Conservation (phyloP, 768 basidiomycete species). For the Gymnopilus dilepis region DNA sequence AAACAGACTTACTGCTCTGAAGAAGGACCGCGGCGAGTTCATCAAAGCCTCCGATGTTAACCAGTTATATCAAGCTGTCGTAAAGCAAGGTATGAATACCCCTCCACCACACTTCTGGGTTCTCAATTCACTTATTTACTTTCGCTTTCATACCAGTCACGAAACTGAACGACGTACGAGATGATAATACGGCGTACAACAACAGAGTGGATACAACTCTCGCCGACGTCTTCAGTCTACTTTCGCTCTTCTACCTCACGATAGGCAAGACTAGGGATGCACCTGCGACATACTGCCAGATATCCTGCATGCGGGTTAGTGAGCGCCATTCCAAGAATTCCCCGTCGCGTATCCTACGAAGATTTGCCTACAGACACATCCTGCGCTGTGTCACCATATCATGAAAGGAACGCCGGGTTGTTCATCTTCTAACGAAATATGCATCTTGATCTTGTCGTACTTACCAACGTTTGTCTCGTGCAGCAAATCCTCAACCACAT, state of each 20-base stretch:
- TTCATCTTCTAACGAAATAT: neutral
- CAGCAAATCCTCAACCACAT: conserved; percentile 95
- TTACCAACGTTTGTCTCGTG: conserved; percentile 13
- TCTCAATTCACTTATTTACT: neutral
- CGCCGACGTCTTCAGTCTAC: conserved; percentile 92
- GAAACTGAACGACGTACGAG: conserved; percentile 88
- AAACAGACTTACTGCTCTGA: conserved; percentile 91
- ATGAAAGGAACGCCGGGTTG: conserved; percentile 23
- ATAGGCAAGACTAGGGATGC: conserved; percentile 95
- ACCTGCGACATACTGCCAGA: conserved; percentile 94
- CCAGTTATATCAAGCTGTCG: conserved; percentile 88
- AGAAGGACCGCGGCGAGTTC: conserved; percentile 91
- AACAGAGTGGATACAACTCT: conserved; percentile 96
- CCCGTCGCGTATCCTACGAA: conserved; percentile 16
- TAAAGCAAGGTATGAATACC: conserved; percentile 77
- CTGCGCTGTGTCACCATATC: conserved; percentile 1
- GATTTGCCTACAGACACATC: conserved; percentile 7
- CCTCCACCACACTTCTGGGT: conserved; percentile 24
- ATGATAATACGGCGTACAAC: conserved; percentile 72
- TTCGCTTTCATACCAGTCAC: conserved; percentile 64
- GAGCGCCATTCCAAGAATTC: conserved; percentile 12
- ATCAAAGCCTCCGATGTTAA: conserved; percentile 95
- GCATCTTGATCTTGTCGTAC: conserved; percentile 2
- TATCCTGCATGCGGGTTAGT: conserved; percentile 95
- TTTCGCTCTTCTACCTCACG: conserved; percentile 97